phyloP scores from a whole-genome alignment of 352 stramenopile species.

The Blastocystis sp. region DNA sequence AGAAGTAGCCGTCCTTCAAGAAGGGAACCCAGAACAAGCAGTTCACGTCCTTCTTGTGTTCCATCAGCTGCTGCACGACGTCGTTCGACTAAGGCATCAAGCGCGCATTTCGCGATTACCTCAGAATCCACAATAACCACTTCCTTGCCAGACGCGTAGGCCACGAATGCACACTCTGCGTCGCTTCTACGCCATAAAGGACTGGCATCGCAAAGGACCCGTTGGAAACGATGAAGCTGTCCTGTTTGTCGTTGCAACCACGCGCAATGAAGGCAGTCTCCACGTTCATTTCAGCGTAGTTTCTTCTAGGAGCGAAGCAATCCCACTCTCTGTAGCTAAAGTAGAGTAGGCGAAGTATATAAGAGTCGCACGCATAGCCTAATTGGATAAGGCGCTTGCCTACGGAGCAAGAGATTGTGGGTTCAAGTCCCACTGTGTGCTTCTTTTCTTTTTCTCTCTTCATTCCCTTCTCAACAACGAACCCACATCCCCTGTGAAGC shows the following conservation, averaged over 20 bases:
- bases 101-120: not conserved
- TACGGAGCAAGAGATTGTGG: not conserved
- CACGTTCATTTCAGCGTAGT: conserved; percentile 4
- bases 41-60: conserved; percentile 30
- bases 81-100: not conserved
- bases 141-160: conserved; percentile 52
- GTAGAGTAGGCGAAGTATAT: not conserved
- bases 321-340: not conserved
- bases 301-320: not conserved
- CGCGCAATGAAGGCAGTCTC: conserved; percentile 34
- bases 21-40: conserved; percentile 33
- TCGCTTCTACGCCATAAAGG: not conserved
- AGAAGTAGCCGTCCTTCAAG: conserved; percentile 12
- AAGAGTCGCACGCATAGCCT: not conserved
- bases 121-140: conserved; percentile 26
- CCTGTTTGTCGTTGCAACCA: conserved; percentile 21
- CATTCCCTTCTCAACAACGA: not conserved
- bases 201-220: not conserved
- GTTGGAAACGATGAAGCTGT: conserved; percentile 45
- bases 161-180: conserved; percentile 4
- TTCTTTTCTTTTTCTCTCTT: not conserved
- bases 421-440: not conserved
- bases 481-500: not conserved
- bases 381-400: not conserved
- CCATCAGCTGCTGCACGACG: not conserved